Evolutionary conservation across 2,329 filamentous ascomycete genomes (phyloP), one percentile per base, ranked within the genome.

Genomic region (Ophiostoma fasciatum): DNA sequence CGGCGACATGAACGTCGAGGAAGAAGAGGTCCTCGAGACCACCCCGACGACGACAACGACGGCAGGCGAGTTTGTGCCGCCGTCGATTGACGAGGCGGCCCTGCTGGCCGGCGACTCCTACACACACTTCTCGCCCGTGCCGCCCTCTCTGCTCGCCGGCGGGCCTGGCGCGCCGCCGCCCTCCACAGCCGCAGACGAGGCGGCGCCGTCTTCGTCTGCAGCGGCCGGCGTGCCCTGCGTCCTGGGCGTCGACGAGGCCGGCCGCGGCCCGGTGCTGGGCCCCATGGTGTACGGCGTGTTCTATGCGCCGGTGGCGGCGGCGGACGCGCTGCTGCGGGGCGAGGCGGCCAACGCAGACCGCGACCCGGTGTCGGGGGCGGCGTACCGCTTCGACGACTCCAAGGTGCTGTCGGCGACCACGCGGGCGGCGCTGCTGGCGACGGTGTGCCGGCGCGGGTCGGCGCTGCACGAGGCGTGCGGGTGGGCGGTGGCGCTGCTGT

Each of bases 301-400:
- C 60, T 76, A 71, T 61, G 82, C 92, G 45, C 92, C 92, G 35
- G 57, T 82, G 2, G 67, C 74, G 0, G 63, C 75, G 20, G 71
- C 78, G 19, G 75, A 78, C 51, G 68, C 79, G 1, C 73, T 94
- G 20, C 75, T 96, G 17, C 79, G 82, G 4, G 44, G 44, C 29
- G 34, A 42, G 39, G 15, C 29, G 7, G 30, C 32, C 25, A 34
- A 37, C 5, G 28, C 20, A 11, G 42, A 41, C 33, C 36, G 31
- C 20, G 33, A 36, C n/a, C 19, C 36, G 13, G 37, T 15, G 18
- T 21, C 32, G 4, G 28, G 33, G 35, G 59, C 72, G 25, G 74
- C 75, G 4, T 79, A 94, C 62, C 81, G 78, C 62, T 94, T 94
- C 60, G 81, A 94, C 64, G 88, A 96, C 64, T 92, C 82, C 54